phyloP scores from a whole-genome alignment of 2,329 filamentous ascomycete species.

The Hirsutella rhossiliensis region DNA sequence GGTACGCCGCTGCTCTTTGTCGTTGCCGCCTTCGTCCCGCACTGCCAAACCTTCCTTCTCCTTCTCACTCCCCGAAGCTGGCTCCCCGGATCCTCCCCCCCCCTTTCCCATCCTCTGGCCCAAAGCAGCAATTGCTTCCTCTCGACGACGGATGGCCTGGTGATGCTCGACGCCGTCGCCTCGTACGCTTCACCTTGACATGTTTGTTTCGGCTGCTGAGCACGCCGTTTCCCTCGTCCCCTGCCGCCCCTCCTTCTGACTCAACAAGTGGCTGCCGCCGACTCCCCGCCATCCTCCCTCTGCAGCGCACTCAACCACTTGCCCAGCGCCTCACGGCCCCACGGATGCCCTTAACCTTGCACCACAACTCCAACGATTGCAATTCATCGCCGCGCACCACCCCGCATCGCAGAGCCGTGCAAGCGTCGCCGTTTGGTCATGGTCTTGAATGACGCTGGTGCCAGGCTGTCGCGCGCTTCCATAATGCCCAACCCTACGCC shows the following conservation, averaged over 20 bases:
- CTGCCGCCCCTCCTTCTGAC: conserved; percentile 8
- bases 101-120: conserved; percentile 7
- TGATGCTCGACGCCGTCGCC: conserved; percentile 12
- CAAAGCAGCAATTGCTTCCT: conserved; percentile 14
- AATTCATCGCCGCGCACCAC: not conserved
- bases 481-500: conserved; percentile 23
- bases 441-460: conserved; percentile 27
- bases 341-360: conserved; percentile 4
- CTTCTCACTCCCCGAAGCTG: conserved; percentile 6
- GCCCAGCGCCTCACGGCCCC: not conserved
- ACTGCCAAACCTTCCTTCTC: conserved; percentile 9
- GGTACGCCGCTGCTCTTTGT: conserved; percentile 3
- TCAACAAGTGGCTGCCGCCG: conserved; percentile 2
- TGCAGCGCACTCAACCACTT: conserved; percentile 4
- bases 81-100: conserved; percentile 3
- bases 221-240: conserved; percentile 10
- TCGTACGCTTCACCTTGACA: conserved; percentile 12
- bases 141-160: conserved; percentile 16
- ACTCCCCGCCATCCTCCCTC: not conserved
- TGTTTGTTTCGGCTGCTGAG: conserved; percentile 15
- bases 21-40: conserved; percentile 5
- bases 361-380: not conserved
- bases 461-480: conserved; percentile 22
- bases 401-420: not conserved
- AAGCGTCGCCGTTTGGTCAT: conserved; percentile 13